Conservation (phyloP, 768 basidiomycete species). For the Trametes gibbosa region DNA sequence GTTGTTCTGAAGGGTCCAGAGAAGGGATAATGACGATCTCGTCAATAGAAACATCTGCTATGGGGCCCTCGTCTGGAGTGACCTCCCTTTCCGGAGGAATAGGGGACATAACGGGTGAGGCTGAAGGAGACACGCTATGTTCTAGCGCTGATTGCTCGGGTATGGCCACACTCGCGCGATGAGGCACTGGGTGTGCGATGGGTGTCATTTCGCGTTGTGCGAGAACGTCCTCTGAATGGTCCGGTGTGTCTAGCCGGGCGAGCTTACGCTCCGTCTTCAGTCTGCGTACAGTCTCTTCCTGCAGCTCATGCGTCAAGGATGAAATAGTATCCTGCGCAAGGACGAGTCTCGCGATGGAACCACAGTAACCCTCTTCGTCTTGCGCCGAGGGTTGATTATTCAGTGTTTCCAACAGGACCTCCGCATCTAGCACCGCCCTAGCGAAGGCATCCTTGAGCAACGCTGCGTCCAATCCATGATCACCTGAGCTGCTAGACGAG, state of each 20-base stretch:
- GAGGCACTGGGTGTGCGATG: conserved; percentile 4
- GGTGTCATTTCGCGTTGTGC: conserved; percentile 5
- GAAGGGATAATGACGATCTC: conserved; percentile 4
- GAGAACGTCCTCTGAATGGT: not conserved
- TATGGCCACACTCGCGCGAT: not conserved
- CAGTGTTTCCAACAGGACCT: conserved; percentile 33
- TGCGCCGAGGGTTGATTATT: conserved; percentile 35
- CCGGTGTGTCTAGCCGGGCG: not conserved
- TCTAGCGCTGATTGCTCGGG: not conserved
- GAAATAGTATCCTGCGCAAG: conserved; percentile 49
- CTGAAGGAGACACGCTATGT: not conserved
- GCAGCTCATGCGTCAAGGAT: conserved; percentile 55
- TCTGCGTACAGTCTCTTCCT: conserved; percentile 51
- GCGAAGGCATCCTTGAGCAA: conserved; percentile 25
- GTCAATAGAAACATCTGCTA: not conserved
- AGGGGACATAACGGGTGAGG: not conserved
- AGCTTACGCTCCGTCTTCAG: conserved; percentile 41
- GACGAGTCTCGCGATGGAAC: conserved; percentile 51
- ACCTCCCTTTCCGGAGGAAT: too few relatives aligned
- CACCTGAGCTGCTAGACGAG: conserved; percentile 3
- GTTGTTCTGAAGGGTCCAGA: not conserved
- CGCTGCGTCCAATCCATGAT: conserved; percentile 17
- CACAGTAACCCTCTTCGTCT: conserved; percentile 33
- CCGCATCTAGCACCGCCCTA: conserved; percentile 35
- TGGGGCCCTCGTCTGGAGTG: not conserved